Conservation (phyloP, 148 eudicot genomes). For the Vaccinium corymbosum region DNA sequence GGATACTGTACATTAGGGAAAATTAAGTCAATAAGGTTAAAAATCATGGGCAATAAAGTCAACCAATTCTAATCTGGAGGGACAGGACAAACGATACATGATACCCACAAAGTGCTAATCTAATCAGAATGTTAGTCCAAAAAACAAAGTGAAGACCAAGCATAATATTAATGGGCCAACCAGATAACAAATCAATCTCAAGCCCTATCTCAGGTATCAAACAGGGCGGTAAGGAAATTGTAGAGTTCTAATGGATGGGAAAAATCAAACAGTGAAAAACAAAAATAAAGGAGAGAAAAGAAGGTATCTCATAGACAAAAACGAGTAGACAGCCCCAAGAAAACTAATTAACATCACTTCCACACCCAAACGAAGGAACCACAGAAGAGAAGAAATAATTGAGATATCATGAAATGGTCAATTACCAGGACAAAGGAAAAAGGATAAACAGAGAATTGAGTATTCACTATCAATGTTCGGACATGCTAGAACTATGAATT, state of each 20-base stretch:
- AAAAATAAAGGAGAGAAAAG: background rate
- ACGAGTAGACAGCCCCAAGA: background rate
- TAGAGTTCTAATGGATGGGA: background rate
- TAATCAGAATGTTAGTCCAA: background rate
- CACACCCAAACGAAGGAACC: background rate
- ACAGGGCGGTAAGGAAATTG: background rate
- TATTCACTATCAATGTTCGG: background rate
- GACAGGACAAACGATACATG: background rate
- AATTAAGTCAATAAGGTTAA: background rate
- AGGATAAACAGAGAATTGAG: background rate
- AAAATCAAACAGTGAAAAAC: background rate
- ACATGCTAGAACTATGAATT: background rate
- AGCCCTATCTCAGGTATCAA: background rate
- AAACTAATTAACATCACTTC: conserved; percentile 2
- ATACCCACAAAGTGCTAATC: background rate
- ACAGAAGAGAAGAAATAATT: background rate
- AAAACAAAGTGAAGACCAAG: background rate
- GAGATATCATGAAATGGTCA: background rate
- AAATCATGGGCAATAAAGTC: background rate
- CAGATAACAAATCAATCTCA: background rate
- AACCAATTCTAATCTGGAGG: background rate
- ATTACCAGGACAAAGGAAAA: background rate
- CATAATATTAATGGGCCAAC: background rate
- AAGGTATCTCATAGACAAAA: background rate
- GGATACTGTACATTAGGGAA: background rate